Base-by-base conservation (phyloP, 768 basidiomycete genomes). In the Pulveroboletus sp. region DNA sequence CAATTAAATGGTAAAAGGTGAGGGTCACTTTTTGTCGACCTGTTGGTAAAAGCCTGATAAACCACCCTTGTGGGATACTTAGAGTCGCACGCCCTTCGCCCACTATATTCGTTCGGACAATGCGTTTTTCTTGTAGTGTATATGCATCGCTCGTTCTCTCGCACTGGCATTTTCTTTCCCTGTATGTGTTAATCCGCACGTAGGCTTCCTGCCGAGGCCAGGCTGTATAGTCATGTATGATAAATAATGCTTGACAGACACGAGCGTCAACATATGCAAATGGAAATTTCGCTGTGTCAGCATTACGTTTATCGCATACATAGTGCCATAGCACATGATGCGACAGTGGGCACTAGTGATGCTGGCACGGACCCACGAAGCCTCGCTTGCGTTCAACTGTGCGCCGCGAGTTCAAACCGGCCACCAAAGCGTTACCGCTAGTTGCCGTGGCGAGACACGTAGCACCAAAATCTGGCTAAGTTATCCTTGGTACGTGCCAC, bases 1-100 rank as follows among this genome's bases (percentile, higher is more conserved):
- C 12, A 9, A 29, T 48, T 64, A 24, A 56, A 29, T 34, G 16
- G 23, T 37, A 6, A 51, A 53, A 51, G 55, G 57, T 53, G 32
- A 52, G 51, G 20, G 33, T n/a, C 6, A 23, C 11, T 3, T 25
- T 23, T 11, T 4, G 10, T 46, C n/a, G 6, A 34, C 17, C 19
- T 25, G 35, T 20, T 16, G 35, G 40, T 6, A 32, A 31, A 21
- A 29, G 34, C 19, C 32, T 51, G 24, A 62, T 43, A 19, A 21
- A 13, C 32, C 10, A 1, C 16, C 14, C 29, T 25, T 27, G 16
- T 27, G 32, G 34, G 21, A 32, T 24, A 8, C 14, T 14, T 23
- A 49, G 40, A 35, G 13, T 17, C 12, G 27, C 24, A 20, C 42
- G 17, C 17, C 24, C 13, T 5, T 35, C 5, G 4, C 9, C 24